Evolutionary conservation across 768 basidiomycete species (phyloP), one percentile per base, ranked within the genome.

Genomic region (Tulasnella sp.): DNA sequence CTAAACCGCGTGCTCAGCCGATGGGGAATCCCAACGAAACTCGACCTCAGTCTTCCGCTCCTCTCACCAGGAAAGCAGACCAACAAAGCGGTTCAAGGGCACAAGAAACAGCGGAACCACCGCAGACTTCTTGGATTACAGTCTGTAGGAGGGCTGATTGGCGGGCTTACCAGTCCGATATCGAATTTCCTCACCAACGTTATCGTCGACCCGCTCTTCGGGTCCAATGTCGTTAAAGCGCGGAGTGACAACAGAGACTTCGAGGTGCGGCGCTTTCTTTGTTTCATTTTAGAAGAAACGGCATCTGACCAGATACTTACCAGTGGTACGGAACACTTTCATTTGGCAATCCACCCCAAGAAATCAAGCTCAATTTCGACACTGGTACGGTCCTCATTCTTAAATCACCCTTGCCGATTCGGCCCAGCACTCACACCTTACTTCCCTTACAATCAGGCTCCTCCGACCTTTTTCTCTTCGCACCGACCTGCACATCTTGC

Each of bases 321-420:
- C 29, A 73, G 72, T 73, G 72, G 72, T 73, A 73, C 34, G 72
- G 72, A 15, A 49, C 72, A 15, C 72, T 73, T 17, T 54, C 72
- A 15, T 42, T 73, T 19, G 72, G 72, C 38, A 73, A 14, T 37
- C 72, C 72, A 36, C 45, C 45, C 3, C 72, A 73, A 42, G 42
- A 40, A n/a, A 73, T 73, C 39, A 54, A 54, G 40, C 72, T 73
- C 11, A 73, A 73, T 34, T 73, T 73, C 37, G 72, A 73, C n/a
- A 73, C 72, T 0, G 72, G 72, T 73, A 54, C 4, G 45, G 8
- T n/a, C 17, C 40, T 25, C 34, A 12, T 49, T n/a, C 25, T 3
- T 6, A 31, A 19, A 17, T 71, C 17, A 36, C 14, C 39, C n/a
- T 31, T 9, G 9, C 36, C 17, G 22, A 6, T n/a, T 25, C 8